Percentiles rank a stretch among this genome's conserved stretches.
These are phyloP conservation scores for Thalassiosira profunda DNA, from an alignment of 108 stramenopile genomes.

Conservation along the genomic window DNA sequence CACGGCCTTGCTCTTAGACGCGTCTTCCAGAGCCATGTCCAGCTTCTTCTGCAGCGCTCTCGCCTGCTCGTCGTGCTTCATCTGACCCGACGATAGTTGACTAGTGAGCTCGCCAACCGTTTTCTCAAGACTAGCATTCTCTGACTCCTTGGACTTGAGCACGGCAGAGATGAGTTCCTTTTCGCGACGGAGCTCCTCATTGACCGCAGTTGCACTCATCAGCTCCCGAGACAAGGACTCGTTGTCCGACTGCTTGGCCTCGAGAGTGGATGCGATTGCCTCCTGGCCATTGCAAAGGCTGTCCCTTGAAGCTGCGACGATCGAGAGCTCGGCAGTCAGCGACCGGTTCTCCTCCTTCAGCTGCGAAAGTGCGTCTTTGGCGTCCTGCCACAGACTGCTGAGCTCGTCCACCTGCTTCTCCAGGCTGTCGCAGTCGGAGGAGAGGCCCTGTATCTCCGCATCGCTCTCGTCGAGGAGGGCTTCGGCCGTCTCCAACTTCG, in stretches of 20 bases:
- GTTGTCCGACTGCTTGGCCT: no score
- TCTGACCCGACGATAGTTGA: no score
- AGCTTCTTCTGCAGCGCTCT: no score
- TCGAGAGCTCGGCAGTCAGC: neutral
- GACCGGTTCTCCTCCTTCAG: constrained; percentile 1
- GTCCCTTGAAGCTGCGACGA: neutral
- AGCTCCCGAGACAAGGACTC: no score
- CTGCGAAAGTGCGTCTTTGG: neutral
- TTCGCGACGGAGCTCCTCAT: no score
- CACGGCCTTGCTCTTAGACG: no score
- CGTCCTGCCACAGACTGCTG: neutral
- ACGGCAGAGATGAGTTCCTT: constrained; percentile 4
- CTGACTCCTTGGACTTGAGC: constrained; percentile 13
- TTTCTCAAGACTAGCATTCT: neutral
- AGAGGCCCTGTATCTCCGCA: constrained; percentile 21
- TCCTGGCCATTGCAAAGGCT: no score
- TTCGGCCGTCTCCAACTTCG: constrained; percentile 37
- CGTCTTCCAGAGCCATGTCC: no score
- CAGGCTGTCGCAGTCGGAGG: constrained; percentile 6
- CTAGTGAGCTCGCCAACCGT: neutral
- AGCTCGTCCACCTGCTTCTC: constrained; percentile 10
- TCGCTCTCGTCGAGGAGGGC: constrained; percentile 30
- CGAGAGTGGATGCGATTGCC: no score
- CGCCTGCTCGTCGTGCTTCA: no score
- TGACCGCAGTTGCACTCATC: no score